These are phyloP conservation scores for Trametes maxima DNA, from an alignment of 768 basidiomycete genomes.

Conservation along the genomic window DNA sequence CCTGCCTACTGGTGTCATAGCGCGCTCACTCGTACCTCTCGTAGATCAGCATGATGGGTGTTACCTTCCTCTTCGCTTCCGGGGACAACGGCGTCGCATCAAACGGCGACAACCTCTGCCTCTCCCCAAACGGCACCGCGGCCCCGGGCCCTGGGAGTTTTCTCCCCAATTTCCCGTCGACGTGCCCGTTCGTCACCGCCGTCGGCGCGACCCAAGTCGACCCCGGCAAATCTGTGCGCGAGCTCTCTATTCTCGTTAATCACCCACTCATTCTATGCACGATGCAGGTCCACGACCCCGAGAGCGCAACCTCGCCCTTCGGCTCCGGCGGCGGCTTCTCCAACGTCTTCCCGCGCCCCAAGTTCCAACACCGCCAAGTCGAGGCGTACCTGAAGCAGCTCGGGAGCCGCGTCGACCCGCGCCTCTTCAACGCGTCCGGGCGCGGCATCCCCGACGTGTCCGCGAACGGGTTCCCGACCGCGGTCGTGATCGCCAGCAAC, in stretches of 20 bases:
- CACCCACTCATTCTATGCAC: background rate
- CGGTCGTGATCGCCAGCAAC: conserved; percentile 3
- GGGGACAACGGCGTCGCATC: conserved; percentile 49
- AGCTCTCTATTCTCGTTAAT: background rate
- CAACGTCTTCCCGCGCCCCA: conserved; percentile 41
- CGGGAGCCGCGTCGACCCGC: conserved; percentile 27
- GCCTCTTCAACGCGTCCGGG: conserved; percentile 22
- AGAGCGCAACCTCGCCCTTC: conserved; percentile 35
- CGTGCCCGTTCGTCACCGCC: conserved; percentile 44
- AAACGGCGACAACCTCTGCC: conserved; percentile 30
- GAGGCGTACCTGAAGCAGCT: conserved; percentile 31
- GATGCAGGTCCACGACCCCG: conserved; percentile 32
- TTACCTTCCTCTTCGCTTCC: conserved; percentile 44
- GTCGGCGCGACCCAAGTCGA: conserved; percentile 43
- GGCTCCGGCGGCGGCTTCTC: conserved; percentile 43
- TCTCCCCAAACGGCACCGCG: conserved; percentile 29
- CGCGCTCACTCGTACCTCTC: background rate
- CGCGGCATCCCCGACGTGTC: conserved; percentile 38
- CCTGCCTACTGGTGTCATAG: background rate
- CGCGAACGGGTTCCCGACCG: conserved; percentile 34
- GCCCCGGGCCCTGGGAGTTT: conserved; percentile 33
- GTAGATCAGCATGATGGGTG: conserved; percentile 8
- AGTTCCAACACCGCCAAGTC: conserved; percentile 38
- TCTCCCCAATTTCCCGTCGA: conserved; percentile 46
- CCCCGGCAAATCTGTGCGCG: conserved; percentile 29